Evolutionary conservation across 1,284 basidiomycete genomes (phyloP).

Genomic region (Trametes versicolor): DNA sequence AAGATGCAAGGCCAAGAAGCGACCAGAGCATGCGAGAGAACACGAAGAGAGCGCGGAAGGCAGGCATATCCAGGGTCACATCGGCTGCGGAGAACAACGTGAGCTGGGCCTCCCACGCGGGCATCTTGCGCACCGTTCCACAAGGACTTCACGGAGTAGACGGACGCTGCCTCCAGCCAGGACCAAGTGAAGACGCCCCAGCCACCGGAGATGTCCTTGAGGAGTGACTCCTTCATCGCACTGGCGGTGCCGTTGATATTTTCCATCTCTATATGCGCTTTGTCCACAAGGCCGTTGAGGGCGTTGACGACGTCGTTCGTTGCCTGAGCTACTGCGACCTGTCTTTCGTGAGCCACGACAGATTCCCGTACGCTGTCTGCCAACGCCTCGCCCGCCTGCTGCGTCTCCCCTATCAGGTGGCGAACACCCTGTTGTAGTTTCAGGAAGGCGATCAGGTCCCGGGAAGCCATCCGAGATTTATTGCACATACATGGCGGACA

Average conservation of each 20-base stretch:
- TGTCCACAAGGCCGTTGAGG: conserved; percentile 50
- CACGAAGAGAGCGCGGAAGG: conserved; percentile 23
- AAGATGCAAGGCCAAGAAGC: conserved; percentile 32
- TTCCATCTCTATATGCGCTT: conserved; percentile 52
- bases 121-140: conserved; percentile 3
- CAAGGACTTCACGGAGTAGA: conserved; percentile 25
- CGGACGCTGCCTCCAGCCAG: conserved; percentile 30
- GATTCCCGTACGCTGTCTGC: conserved; percentile 42
- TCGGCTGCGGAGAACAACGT: conserved; percentile 30
- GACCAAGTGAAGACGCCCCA: conserved; percentile 17
- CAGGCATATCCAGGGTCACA: conserved; percentile 32
- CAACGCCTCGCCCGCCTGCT: conserved; percentile 40
- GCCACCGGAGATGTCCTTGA: conserved; percentile 5
- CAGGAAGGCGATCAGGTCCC: background rate
- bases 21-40: conserved; percentile 30
- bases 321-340: conserved; percentile 48
- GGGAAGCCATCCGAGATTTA: background rate
- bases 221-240: conserved; percentile 45
- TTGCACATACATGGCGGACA: conserved; percentile 43
- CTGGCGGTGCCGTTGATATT: conserved; percentile 57
- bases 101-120: background rate
- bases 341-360: conserved; percentile 44
- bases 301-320: conserved; percentile 47
- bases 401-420: conserved; percentile 37
- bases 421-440: conserved; percentile 21